A percentile compares a stretch with the other conserved stretches of the same genome.
These are phyloP conservation scores for Cnidoscolus chayamansa DNA, from an alignment of 441 rosid species.

Conservation along the genomic window DNA sequence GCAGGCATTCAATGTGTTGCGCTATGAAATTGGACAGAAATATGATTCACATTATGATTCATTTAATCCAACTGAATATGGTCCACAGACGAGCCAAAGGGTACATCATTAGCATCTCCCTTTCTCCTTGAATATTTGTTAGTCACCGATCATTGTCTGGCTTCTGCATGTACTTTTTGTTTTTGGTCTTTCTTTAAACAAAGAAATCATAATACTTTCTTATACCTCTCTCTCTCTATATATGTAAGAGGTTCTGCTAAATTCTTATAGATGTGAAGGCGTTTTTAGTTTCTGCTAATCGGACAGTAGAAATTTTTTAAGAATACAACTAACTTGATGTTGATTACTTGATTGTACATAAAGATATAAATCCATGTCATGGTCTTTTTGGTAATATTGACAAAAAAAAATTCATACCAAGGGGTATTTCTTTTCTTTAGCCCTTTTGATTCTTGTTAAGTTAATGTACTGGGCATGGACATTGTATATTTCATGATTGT, in stretches of 20 bases:
- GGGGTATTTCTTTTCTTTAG: neutral
- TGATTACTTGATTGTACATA: neutral
- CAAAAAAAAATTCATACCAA: neutral
- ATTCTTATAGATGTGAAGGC: neutral
- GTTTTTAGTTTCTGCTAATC: neutral
- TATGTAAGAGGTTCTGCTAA: neutral
- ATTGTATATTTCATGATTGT: neutral
- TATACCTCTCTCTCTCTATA: neutral
- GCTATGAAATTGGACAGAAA: conserved; percentile 74
- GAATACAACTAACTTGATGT: neutral
- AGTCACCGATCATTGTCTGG: neutral
- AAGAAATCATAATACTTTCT: neutral
- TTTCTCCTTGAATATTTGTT: conserved; percentile 7
- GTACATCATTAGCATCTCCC: conserved; percentile 35
- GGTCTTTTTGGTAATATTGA: neutral
- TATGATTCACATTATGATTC: conserved; percentile 78
- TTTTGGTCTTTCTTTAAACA: neutral
- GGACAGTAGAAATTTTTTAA: neutral
- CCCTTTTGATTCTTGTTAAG: neutral
- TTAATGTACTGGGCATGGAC: neutral
- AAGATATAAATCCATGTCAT: neutral
- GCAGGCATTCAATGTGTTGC: conserved; percentile 69
- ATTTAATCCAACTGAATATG: conserved; percentile 70
- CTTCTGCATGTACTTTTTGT: neutral
- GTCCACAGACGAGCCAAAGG: conserved; percentile 84